Evolutionary conservation across 495 filamentous ascomycete genomes (phyloP), one percentile per base, ranked within the genome.

Genomic region (Pyrenopolyporus hunteri): DNA sequence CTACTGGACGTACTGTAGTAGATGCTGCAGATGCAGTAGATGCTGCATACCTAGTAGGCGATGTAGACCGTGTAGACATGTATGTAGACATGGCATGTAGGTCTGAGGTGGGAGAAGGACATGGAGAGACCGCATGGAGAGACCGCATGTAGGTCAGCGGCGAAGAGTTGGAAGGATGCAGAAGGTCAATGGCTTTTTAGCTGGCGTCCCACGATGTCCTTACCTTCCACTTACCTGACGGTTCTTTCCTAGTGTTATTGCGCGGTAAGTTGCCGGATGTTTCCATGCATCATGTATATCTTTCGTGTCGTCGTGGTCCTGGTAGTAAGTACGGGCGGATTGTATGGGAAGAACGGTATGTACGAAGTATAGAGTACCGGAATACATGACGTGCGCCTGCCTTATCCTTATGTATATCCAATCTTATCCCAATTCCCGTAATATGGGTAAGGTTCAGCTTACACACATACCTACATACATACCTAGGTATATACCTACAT

Each of bases 141-240:
- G 13, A 23, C 37, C 35, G 36, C 33, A 63, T 64, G 60, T 64
- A 64, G 60, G 60, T 64, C 60, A 64, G 60, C 60, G 60, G 60
- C 60, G 60, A 37, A 53, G 47, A 48, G 39, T 51, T 42, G 33
- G 25, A 48, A 57, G 60, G 60, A 58, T 64, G 29, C 37, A 48
- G 33, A 46, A 26, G 16, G 22, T 42, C 33, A 35, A 44, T 54
- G 26, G 13, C 11, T 9, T 23, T n/a, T n/a, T n/a, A n/a, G n/a
- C 43, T 17, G 14, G 5, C 42, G 13, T 23, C 20, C 42, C 13
- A 45, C 28, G 14, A 20, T 29, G n/a, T 20, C 9, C 42, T 6
- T 45, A 16, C 42, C 23, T 23, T 43, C 7, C 22, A 0, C 26
- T 23, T 44, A 44, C 42, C 26, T 6, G 42, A 22, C 19, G n/a